Evolutionary conservation across 1,139 yeast species (phyloP), one percentile per base, ranked within the genome.

Genomic region (Lodderomyces oxycetoniae): DNA sequence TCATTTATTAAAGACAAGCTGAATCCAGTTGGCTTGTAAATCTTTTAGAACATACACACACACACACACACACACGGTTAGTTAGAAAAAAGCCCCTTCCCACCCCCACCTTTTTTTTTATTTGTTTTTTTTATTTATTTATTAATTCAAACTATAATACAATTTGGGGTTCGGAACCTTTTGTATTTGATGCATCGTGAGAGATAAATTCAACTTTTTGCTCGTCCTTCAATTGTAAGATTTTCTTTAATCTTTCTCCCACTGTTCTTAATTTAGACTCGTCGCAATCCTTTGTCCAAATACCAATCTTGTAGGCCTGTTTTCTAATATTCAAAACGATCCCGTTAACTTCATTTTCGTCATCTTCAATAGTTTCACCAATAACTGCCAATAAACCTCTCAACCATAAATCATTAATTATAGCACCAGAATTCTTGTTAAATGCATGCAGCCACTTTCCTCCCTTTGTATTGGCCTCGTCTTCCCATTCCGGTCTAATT

Each of bases 401-500:
- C 56, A 88, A 78, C 98, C 98, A 93, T 55, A 87, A 74, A 47
- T 88, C 95, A 60, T 89, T 93, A 56, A 87, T 80, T 41, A 78
- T 78, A 30, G 64, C 64, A 41, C 70, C 69, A 45, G 74, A 83
- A 59, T 71, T 79, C 63, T 82, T 79, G 60, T 76, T 80, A 64
- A 77, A 85, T 28, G 86, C 74, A 45, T 53, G 66, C 50, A 64
- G 73, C 96, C 96, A 91, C 66, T 86, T 87, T 53, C 98, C 98
- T 56, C 99, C 98, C 49, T 79, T 73, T 43, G 88, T 63, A 66
- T 93, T 93, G 48, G 78, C 75, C 37, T 67, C 71, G 63, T 91
- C 97, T 71, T 91, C 99, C 99, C 99, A 91, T 70, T 91, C 97
- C 38, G 98, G 99, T 61, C 88, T 84, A 52, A 93, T 79, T 37